phyloP scores from a whole-genome alignment of 2,329 filamentous ascomycete genomes.

The Fusarium citri region DNA sequence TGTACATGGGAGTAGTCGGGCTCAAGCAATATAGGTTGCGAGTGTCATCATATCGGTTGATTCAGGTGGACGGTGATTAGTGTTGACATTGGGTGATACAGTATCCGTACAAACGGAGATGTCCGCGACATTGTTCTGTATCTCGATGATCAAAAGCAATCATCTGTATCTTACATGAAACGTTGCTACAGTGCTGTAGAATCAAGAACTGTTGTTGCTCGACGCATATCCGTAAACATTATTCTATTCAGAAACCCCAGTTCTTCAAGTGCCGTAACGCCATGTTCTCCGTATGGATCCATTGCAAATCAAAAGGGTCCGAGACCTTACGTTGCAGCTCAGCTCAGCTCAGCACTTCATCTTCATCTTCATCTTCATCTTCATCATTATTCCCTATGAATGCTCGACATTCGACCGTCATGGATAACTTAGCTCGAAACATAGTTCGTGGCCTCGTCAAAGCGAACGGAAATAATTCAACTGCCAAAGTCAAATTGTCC shows the following conservation, averaged over 20 bases:
- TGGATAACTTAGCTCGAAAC: conserved; percentile 12
- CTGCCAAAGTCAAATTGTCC: conserved; percentile 12
- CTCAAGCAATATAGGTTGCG: conserved; percentile 6
- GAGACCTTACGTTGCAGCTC: no score
- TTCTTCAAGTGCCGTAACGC: background rate
- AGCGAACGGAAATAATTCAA: conserved; percentile 8
- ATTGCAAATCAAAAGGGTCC: conserved; percentile 12
- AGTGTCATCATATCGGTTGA: conserved; percentile 9
- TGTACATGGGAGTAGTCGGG: background rate
- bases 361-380: background rate
- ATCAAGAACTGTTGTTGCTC: background rate
- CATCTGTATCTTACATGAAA: background rate
- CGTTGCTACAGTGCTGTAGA: background rate
- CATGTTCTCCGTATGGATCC: conserved; percentile 10
- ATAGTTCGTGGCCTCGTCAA: conserved; percentile 1
- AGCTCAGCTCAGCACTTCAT: background rate
- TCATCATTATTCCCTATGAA: background rate
- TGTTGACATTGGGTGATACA: conserved; percentile 13
- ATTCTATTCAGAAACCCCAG: background rate
- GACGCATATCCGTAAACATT: background rate
- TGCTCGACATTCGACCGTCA: conserved; percentile 2
- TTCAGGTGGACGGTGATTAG: conserved; percentile 21
- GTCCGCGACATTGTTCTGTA: background rate
- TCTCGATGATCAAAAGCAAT: background rate
- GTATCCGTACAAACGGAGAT: conserved; percentile 23